phyloP scores from a whole-genome alignment of 2,329 filamentous ascomycete species.

The Colletotrichum noveboracense region DNA sequence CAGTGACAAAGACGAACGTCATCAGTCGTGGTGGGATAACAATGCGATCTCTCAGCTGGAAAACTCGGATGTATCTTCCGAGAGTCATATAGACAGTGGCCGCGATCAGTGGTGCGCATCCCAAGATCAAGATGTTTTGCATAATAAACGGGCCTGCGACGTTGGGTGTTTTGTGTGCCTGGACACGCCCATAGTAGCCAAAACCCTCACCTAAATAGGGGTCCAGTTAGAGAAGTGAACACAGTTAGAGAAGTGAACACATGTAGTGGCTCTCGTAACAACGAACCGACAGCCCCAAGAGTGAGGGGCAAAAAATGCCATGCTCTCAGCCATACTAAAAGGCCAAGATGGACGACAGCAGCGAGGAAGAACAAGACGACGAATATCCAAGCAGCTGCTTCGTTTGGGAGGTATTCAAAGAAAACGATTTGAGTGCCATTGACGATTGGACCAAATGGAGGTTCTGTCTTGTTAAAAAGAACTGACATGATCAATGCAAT shows the following conservation, averaged over 20 bases:
- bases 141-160: neutral
- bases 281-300: neutral
- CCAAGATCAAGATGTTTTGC: neutral
- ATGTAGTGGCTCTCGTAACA: neutral
- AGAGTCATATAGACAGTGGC: neutral
- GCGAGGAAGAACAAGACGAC: neutral
- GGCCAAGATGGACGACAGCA: neutral
- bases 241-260: too few species aligned
- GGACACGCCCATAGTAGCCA: neutral
- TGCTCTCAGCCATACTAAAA: neutral
- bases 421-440: neutral
- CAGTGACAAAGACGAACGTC: neutral
- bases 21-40: neutral
- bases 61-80: neutral
- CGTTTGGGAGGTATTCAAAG: neutral
- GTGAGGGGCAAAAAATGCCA: neutral
- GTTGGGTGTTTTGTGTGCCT: neutral
- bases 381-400: neutral
- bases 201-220: neutral
- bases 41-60: neutral
- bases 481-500: neutral
- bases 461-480: neutral
- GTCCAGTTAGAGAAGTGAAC: neutral
- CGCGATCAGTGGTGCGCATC: neutral
- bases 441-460: neutral